phyloP scores from a whole-genome alignment of 352 stramenopile species.

The Pelagophyceae sp. region DNA sequence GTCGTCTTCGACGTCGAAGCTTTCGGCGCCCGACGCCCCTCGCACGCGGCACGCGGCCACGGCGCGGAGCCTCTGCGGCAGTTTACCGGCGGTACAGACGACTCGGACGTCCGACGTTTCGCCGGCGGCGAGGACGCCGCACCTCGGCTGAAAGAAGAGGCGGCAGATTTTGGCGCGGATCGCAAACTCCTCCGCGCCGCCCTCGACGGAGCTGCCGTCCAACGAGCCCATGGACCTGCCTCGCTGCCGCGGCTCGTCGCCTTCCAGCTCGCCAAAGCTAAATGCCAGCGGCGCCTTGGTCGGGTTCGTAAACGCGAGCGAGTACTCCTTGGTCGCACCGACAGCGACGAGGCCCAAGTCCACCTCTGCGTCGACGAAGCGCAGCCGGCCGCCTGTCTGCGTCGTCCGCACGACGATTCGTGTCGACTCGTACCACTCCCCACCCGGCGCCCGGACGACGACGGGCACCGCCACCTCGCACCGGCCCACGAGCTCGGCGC shows the following conservation, averaged over 20 bases:
- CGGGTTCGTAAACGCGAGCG: constrained; percentile 31
- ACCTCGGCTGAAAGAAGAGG: constrained; percentile 27
- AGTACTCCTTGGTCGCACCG: constrained; percentile 24
- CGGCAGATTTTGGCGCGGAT: constrained; percentile 18
- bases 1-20: not conserved
- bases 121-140: constrained; percentile 24
- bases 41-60: constrained; percentile 18
- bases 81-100: constrained; percentile 28
- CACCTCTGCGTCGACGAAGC: constrained; percentile 26
- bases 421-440: constrained; percentile 13
- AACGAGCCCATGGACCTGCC: not conserved
- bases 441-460: constrained; percentile 6
- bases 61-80: constrained; percentile 30
- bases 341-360: constrained; percentile 38
- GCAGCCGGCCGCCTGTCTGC: not conserved
- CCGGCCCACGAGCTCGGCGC: constrained; percentile 19
- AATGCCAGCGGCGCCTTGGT: constrained; percentile 23
- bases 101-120: constrained; percentile 13
- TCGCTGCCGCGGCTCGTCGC: not conserved
- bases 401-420: not conserved
- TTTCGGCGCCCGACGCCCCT: constrained; percentile 9
- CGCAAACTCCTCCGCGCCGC: constrained; percentile 25
- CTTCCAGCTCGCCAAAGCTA: constrained; percentile 7
- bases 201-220: not conserved
- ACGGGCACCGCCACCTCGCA: constrained; percentile 24